These are phyloP conservation scores for Neurospora cerealis DNA, from an alignment of 495 filamentous ascomycete species.

Conservation along the genomic window DNA sequence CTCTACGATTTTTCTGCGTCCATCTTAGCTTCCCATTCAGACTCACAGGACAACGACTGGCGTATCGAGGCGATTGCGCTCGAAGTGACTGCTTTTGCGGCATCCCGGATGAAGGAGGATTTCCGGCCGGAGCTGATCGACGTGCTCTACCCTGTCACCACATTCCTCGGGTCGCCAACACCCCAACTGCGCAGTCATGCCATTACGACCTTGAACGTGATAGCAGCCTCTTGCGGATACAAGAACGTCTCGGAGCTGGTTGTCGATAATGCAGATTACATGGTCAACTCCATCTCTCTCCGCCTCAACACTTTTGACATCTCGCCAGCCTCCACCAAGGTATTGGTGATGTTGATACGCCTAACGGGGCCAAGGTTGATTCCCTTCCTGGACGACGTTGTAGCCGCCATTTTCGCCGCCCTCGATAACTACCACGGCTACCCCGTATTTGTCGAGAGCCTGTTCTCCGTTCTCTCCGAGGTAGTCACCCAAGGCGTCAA, in stretches of 20 bases:
- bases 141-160: conserved; percentile 78
- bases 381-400: conserved; percentile 84
- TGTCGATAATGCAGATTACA: conserved; percentile 89
- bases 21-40: conserved; percentile 43
- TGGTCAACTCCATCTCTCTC: conserved; percentile 83
- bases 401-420: conserved; percentile 81
- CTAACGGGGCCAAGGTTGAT: conserved; percentile 73
- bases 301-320: conserved; percentile 87
- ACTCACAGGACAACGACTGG: conserved; percentile 51
- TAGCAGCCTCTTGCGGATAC: conserved; percentile 71
- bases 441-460: conserved; percentile 67
- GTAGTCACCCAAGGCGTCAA: conserved; percentile 75
- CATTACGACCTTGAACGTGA: conserved; percentile 69
- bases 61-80: conserved; percentile 59
- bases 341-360: conserved; percentile 88
- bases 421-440: conserved; percentile 93
- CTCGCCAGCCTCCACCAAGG: conserved; percentile 81
- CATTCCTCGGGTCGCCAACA: conserved; percentile 68
- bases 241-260: conserved; percentile 64
- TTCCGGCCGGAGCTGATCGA: conserved; percentile 87
- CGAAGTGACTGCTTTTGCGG: conserved; percentile 63
- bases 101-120: conserved; percentile 50
- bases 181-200: conserved; percentile 66
- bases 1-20: conserved; percentile 69
- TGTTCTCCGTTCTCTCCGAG: conserved; percentile 72